phyloP scores from a whole-genome alignment of 768 basidiomycete species.

The Lanmaoa pseudosensibilis region DNA sequence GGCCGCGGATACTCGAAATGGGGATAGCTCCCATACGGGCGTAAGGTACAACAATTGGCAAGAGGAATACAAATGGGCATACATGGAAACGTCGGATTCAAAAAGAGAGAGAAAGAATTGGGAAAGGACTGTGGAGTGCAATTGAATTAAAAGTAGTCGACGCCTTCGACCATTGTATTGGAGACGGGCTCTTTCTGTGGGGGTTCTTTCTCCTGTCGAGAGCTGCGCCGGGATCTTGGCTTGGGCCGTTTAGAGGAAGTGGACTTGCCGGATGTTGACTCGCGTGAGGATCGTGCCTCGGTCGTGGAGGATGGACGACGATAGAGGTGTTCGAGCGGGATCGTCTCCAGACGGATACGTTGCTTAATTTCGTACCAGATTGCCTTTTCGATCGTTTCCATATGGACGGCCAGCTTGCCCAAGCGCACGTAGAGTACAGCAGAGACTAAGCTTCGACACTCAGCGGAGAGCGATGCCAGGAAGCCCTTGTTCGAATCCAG shows the following conservation, averaged over 20 bases:
- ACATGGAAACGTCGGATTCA: not conserved
- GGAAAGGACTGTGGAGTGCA: slow-evolving; percentile 20
- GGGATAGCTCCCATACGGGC: slow-evolving; percentile 1
- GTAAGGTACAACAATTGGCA: slow-evolving; percentile 2
- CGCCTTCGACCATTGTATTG: slow-evolving; percentile 27
- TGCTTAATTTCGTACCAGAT: slow-evolving; percentile 36
- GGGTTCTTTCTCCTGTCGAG: not conserved
- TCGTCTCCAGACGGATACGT: slow-evolving; percentile 31
- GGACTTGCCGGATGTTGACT: slow-evolving; percentile 1
- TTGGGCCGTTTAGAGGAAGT: slow-evolving; percentile 4
- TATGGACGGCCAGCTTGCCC: slow-evolving; percentile 34
- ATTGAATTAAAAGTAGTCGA: slow-evolving; percentile 33
- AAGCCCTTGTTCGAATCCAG: slow-evolving; percentile 35
- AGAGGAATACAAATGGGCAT: slow-evolving; percentile 8
- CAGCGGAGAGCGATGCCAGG: slow-evolving; percentile 37
- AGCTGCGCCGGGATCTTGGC: slow-evolving; percentile 6
- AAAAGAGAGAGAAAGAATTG: too few species aligned
- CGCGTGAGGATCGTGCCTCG: slow-evolving; percentile 1
- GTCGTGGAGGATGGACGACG: slow-evolving; percentile 6
- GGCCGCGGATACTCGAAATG: not conserved
- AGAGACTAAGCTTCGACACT: slow-evolving; percentile 34
- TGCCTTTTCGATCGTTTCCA: slow-evolving; percentile 40
- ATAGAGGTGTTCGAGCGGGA: slow-evolving; percentile 22
- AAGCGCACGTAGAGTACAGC: slow-evolving; percentile 37
- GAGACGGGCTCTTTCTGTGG: not conserved